Evolutionary conservation across 2,329 filamentous ascomycete genomes (phyloP), one percentile per base, ranked within the genome.

Genomic region (Claviceps sp.): DNA sequence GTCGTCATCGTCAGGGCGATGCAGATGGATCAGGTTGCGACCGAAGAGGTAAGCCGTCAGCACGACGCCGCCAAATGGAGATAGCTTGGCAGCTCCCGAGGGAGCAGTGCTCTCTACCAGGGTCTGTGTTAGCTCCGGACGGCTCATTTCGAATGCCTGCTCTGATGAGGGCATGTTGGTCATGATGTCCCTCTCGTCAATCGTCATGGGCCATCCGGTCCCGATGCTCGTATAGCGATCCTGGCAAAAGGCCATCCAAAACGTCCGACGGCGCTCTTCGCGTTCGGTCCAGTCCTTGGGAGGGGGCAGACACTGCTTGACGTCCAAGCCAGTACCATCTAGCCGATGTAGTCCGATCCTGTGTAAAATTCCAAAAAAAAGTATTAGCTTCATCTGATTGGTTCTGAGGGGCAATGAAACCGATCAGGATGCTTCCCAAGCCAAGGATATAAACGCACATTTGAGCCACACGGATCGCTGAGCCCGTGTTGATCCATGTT

Each of bases 191-290:
- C 78, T 80, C 69, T 98, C 93, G 57, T 97, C 91, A 51, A 97
- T 80, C 0, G 80, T 82, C 87, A 97, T 91, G 1, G 93, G 93
- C 93, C 93, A 97, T 6, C 93, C 93, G 2, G 93, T 97, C 38
- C 93, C 93, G 52, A 96, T 93, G 61, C 89, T 96, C 5, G 89
- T 87, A 68, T 95, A 97, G 50, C 93, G 81, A 63, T 97, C 93
- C 56, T 89, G 74, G 59, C 85, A 89, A 62, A 95, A 97, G 3
- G 86, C 81, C 81, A 93, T 85, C 93, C 93, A 98, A 59, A 97
- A 97, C 0, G 89, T 95, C 57, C 93, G 78, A 50, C 93, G 78
- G 58, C 93, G 77, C 65, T 98, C 93, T 69, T 97, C 93, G 52
- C 81, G 78, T 65, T 97, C 93, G 0, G 87, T 95, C 89, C 89